These are phyloP conservation scores for Paraphaeosphaeria minitans DNA, from an alignment of 2,329 filamentous ascomycete species.

Conservation along the genomic window DNA sequence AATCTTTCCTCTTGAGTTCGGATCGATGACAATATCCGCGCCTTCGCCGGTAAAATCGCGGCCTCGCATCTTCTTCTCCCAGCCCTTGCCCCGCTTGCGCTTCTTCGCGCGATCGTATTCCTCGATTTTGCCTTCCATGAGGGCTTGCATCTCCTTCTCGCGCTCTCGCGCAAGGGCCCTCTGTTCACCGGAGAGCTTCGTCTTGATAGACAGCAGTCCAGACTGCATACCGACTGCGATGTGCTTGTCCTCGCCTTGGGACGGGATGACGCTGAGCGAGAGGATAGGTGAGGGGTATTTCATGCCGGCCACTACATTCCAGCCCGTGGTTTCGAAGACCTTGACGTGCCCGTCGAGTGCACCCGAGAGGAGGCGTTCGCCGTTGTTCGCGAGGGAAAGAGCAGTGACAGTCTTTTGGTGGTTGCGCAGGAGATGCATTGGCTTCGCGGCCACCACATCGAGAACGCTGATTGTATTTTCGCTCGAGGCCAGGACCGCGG, in stretches of 20 bases:
- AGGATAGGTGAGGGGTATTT: conserved; percentile 95
- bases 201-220: conserved; percentile 87
- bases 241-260: conserved; percentile 81
- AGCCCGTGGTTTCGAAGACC: conserved; percentile 89
- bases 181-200: conserved; percentile 81
- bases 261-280: conserved; percentile 75
- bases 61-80: conserved; percentile 67
- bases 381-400: conserved; percentile 79
- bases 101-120: conserved; percentile 77
- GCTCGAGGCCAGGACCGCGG: conserved; percentile 81
- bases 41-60: conserved; percentile 84
- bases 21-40: conserved; percentile 85
- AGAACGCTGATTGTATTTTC: conserved; percentile 89
- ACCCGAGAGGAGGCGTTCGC: conserved; percentile 81
- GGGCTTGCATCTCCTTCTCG: conserved; percentile 82
- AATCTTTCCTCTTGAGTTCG: conserved; percentile 66
- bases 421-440: conserved; percentile 83
- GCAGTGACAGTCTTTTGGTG: conserved; percentile 98
- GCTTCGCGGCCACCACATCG: conserved; percentile 88
- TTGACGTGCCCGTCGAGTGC: conserved; percentile 96
- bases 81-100: conserved; percentile 61
- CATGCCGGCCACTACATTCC: conserved; percentile 93
- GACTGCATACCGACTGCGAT: conserved; percentile 94
- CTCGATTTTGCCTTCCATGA: conserved; percentile 78
- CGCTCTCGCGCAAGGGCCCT: conserved; percentile 76